Percentiles rank a stretch among this genome's conserved stretches.
Evolutionary conservation across 1,284 basidiomycete species (phyloP).

Genomic region (Melampsora abietis-canadensis): DNA sequence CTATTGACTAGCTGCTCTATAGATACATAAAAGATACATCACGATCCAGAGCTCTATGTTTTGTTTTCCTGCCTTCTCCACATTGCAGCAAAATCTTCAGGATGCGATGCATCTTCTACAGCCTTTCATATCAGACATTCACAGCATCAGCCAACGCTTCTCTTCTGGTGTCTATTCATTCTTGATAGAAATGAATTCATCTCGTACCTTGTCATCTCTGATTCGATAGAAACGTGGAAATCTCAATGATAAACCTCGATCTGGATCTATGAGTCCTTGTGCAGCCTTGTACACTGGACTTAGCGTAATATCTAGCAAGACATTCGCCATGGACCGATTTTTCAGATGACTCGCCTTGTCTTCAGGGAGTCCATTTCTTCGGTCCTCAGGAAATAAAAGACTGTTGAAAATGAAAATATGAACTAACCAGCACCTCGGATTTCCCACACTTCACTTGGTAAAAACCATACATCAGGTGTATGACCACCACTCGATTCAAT

Average conservation of each 20-base stretch:
- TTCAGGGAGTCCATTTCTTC: slow-evolving; percentile 61
- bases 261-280: slow-evolving; percentile 63
- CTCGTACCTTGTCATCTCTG: slow-evolving; percentile 35
- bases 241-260: slow-evolving; percentile 60
- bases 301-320: slow-evolving; percentile 62
- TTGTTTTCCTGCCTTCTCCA: too few species aligned
- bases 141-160: too few species aligned
- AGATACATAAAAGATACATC: too few species aligned
- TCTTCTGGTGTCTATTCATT: too few species aligned
- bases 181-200: too few species aligned
- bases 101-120: too few species aligned
- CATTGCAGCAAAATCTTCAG: too few species aligned
- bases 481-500: slow-evolving; percentile 59
- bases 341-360: slow-evolving; percentile 59
- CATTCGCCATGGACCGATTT: not conserved
- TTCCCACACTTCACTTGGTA: slow-evolving; percentile 68
- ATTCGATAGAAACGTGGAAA: slow-evolving; percentile 55
- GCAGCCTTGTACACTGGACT: slow-evolving; percentile 85
- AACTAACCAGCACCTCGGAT: slow-evolving; percentile 4
- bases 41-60: too few species aligned
- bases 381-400: slow-evolving; percentile 60
- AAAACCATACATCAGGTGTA: slow-evolving; percentile 76
- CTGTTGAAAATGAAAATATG: not conserved
- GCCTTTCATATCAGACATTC: too few species aligned
- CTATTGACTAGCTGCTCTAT: too few species aligned